Evolutionary conservation across 2,329 filamentous ascomycete species (phyloP), one percentile per base, ranked within the genome.

Genomic region (Aspergillus sp.): DNA sequence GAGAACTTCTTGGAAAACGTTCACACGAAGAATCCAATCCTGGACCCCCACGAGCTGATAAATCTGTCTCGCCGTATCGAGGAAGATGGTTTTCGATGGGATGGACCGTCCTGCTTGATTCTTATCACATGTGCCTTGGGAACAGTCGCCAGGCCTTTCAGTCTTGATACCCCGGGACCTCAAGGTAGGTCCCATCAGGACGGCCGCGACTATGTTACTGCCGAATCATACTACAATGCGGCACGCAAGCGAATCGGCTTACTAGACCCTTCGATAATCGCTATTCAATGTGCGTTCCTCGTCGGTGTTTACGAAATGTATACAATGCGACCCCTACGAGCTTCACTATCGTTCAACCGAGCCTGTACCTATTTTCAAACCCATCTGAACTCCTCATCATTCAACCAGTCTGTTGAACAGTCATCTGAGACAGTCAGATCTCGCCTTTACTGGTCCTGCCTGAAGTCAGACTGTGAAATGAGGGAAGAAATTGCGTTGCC

Each of bases 381-480:
- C 8, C 17, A 45, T 45, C 42, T 45, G 6, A 8, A 22, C 12
- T 19, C 42, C 12, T 45, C 42, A 13, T 24, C 42, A 3, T 22
- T 45, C 19, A 22, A 22, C 7, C 47, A 40, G 17, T 12, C 47
- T 8, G 13, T 40, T 50, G 47, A 33, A 37, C 19, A 50, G 34
- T 50, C 47, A 37, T n/a, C 47, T 20, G 19, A 37, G 33, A 20
- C 27, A 17, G 33, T 22, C 20, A 39, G 47, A 15, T 17, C 47
- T 22, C 47, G 47, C 9, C 47, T 50, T 11, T 50, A 50, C 15
- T 50, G 47, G 47, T 50, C 47, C 20, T 50, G 47, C 13, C 30
- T 50, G 17, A 50, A 50, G 11, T 50, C 47, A 5, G 47, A 50
- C n/a, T 50, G 47, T 22, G 47, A 50, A 50, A 50, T 50, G 42